Percentiles rank a stretch among this genome's conserved stretches.
phyloP scores from a whole-genome alignment of 495 filamentous ascomycete species.

The Bombardia bombarda region DNA sequence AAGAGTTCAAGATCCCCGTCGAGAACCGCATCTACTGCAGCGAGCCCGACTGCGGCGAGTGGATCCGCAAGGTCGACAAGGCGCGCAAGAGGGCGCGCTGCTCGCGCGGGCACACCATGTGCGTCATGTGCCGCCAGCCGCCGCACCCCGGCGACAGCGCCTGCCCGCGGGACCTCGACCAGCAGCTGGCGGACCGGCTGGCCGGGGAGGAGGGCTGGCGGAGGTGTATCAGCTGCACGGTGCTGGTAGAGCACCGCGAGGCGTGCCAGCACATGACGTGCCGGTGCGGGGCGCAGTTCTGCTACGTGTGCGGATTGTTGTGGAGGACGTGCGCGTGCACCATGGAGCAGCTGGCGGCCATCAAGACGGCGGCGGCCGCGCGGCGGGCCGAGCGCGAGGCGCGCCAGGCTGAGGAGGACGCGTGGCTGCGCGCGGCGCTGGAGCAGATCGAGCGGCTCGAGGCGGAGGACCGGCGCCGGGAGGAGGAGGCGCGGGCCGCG shows the following conservation, averaged over 20 bases:
- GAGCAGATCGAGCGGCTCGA: slow-evolving; percentile 28
- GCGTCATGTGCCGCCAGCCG: slow-evolving; percentile 25
- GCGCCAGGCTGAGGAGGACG: slow-evolving; percentile 19
- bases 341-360: slow-evolving; percentile 18
- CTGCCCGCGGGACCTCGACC: slow-evolving; percentile 28
- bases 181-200: slow-evolving; percentile 23
- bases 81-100: slow-evolving; percentile 21
- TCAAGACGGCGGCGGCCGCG: slow-evolving; percentile 8
- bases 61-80: slow-evolving; percentile 17
- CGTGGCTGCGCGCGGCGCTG: slow-evolving; percentile 23
- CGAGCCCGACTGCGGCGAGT: slow-evolving; percentile 22
- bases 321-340: slow-evolving; percentile 32
- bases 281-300: slow-evolving; percentile 36
- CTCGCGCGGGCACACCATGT: slow-evolving; percentile 27
- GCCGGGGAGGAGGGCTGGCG: slow-evolving; percentile 37
- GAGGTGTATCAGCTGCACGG: slow-evolving; percentile 31
- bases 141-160: slow-evolving; percentile 15
- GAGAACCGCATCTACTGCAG: slow-evolving; percentile 32
- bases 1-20: slow-evolving; percentile 27
- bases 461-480: slow-evolving; percentile 22
- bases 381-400: slow-evolving; percentile 12
- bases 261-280: slow-evolving; percentile 49
- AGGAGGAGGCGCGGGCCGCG: slow-evolving; percentile 20
- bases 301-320: slow-evolving; percentile 37
- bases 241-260: slow-evolving; percentile 35